Conservation (phyloP, 2,329 filamentous ascomycete species). For the Pseudopyricularia javanii region DNA sequence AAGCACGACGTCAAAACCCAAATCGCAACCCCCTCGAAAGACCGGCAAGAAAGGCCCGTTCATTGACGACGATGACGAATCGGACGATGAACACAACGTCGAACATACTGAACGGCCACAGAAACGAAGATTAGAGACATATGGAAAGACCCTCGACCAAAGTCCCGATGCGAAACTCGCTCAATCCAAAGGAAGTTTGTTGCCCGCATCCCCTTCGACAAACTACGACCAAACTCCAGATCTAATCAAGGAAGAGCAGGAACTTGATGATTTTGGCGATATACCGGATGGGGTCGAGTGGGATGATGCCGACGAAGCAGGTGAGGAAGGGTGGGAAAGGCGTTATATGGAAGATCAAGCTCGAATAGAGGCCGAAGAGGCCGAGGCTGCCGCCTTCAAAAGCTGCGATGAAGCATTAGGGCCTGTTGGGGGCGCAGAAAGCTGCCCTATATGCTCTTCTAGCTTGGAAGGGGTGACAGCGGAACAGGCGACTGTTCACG, state of each 20-base stretch:
- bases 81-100: slow-evolving; percentile 39
- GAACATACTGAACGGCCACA: slow-evolving; percentile 3
- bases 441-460: slow-evolving; percentile 68
- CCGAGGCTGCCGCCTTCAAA: slow-evolving; percentile 18
- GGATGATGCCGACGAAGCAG: slow-evolving; percentile 31
- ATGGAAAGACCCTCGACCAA: not conserved
- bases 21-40: slow-evolving; percentile 6
- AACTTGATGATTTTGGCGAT: slow-evolving; percentile 20
- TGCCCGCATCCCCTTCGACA: not conserved
- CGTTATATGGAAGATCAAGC: slow-evolving; percentile 68
- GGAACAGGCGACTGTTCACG: slow-evolving; percentile 68
- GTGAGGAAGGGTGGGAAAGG: slow-evolving; percentile 54
- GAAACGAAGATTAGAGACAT: not conserved
- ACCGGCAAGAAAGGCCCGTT: slow-evolving; percentile 44
- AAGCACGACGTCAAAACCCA: not conserved
- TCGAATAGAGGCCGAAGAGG: slow-evolving; percentile 47
- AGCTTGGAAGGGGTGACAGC: slow-evolving; percentile 45
- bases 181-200: not conserved
- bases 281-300: slow-evolving; percentile 43
- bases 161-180: not conserved
- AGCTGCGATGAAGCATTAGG: slow-evolving; percentile 18
- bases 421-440: slow-evolving; percentile 20
- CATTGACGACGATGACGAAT: slow-evolving; percentile 43
- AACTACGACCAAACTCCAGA: not conserved
- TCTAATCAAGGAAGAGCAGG: slow-evolving; percentile 3